Conservation (phyloP, 2,329 filamentous ascomycete genomes). For the Monilinia polystroma region DNA sequence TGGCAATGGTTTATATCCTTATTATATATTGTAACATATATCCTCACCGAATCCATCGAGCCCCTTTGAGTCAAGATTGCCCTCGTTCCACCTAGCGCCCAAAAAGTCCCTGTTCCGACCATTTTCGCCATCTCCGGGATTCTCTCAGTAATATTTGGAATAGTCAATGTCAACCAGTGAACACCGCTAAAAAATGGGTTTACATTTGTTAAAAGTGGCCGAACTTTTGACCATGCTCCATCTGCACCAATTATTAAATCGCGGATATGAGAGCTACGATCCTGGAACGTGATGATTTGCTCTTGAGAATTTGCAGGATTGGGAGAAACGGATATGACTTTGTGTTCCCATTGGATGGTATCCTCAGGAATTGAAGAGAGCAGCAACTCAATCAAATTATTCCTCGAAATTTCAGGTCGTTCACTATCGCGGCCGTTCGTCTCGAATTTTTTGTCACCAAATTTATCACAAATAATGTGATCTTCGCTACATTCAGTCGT, state of each 20-base stretch:
- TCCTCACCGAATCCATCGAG: slow-evolving; percentile 20
- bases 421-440: slow-evolving; percentile 30
- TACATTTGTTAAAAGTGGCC: slow-evolving; percentile 35
- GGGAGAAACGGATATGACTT: slow-evolving; percentile 12
- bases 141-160: slow-evolving; percentile 20
- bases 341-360: slow-evolving; percentile 32
- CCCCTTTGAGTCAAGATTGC: slow-evolving; percentile 27
- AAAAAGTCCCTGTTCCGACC: slow-evolving; percentile 27
- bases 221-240: slow-evolving; percentile 44
- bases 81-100: slow-evolving; percentile 20
- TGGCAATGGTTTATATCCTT: slow-evolving; percentile 14
- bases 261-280: slow-evolving; percentile 28
- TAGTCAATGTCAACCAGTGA: slow-evolving; percentile 29
- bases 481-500: slow-evolving; percentile 46
- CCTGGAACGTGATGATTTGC: slow-evolving; percentile 20
- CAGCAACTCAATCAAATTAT: slow-evolving; percentile 33
- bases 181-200: slow-evolving; percentile 30
- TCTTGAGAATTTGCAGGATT: slow-evolving; percentile 5
- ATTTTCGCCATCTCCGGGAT: slow-evolving; percentile 24
- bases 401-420: slow-evolving; percentile 36
- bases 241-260: slow-evolving; percentile 48
- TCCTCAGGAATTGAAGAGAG: slow-evolving; percentile 29
- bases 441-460: slow-evolving; percentile 33
- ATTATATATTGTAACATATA: slow-evolving; percentile 28
- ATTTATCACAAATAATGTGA: slow-evolving; percentile 41